Percentiles rank a stretch among this genome's conserved stretches.
phyloP scores from a whole-genome alignment of 208 protist species.

The Acanthamoeba culbertsoni region DNA sequence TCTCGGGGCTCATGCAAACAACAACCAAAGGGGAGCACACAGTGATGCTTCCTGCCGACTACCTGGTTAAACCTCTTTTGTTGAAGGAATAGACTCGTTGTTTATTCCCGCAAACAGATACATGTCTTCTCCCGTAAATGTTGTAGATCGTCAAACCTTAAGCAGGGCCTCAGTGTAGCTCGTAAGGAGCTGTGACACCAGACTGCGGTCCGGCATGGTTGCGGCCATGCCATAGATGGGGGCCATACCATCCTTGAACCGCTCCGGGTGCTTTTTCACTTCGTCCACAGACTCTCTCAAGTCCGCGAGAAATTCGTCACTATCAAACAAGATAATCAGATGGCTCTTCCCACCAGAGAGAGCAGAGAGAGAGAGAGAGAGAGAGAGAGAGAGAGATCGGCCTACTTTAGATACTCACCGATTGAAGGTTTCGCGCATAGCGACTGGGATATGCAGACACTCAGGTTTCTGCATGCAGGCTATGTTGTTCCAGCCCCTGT shows the following conservation, averaged over 20 bases:
- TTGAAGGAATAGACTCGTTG: not conserved
- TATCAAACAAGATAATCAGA: no score
- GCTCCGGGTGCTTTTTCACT: slow-evolving; percentile 22
- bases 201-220: slow-evolving; percentile 1
- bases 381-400: not conserved
- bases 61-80: not conserved
- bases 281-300: not conserved
- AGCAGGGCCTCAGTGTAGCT: slow-evolving; percentile 9
- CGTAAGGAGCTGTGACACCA: not conserved
- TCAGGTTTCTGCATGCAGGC: slow-evolving; percentile 34
- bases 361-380: not conserved
- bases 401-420: not conserved
- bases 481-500: slow-evolving; percentile 82
- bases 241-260: not conserved
- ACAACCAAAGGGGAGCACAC: not conserved
- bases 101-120: no score
- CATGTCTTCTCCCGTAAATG: no score
- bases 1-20: not conserved
- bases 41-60: not conserved
- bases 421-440: not conserved
- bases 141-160: not conserved
- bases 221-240: not conserved
- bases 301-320: slow-evolving; percentile 43
- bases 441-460: not conserved
- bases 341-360: not conserved